These are phyloP conservation scores for Verticillium alfalfae DNA, from an alignment of 2,329 filamentous ascomycete genomes.

Conservation along the genomic window DNA sequence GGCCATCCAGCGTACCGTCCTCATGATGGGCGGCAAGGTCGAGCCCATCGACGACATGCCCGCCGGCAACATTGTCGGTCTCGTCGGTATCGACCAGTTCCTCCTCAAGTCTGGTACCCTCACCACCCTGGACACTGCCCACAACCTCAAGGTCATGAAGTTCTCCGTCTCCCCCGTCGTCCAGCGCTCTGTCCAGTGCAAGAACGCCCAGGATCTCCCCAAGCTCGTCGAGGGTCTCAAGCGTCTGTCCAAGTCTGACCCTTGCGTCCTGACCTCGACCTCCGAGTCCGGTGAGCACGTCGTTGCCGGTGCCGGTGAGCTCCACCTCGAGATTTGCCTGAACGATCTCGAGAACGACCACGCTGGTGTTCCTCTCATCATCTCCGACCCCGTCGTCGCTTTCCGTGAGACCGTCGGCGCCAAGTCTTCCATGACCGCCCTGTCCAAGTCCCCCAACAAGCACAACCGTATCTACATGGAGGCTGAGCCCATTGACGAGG, in stretches of 20 bases:
- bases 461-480: slow-evolving; percentile 99
- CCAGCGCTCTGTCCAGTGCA: slow-evolving; percentile 97
- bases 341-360: slow-evolving; percentile 99
- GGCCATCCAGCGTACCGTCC: slow-evolving; percentile 98
- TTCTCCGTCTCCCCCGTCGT: slow-evolving; percentile 99
- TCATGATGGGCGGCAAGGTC: slow-evolving; percentile 99
- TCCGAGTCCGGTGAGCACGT: slow-evolving; percentile 95
- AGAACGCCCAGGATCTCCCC: slow-evolving; percentile 99
- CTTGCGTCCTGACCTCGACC: slow-evolving; percentile 90
- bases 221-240: slow-evolving; percentile 99
- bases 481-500: slow-evolving; percentile 87
- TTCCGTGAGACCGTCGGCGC: slow-evolving; percentile 93
- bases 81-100: slow-evolving; percentile 99
- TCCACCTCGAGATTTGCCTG: slow-evolving; percentile 99
- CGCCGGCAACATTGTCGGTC: slow-evolving; percentile 98
- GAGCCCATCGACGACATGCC: slow-evolving; percentile 99
- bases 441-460: slow-evolving; percentile 99
- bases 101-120: slow-evolving; percentile 99
- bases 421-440: slow-evolving; percentile 87
- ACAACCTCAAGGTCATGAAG: slow-evolving; percentile 99
- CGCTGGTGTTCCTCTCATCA: slow-evolving; percentile 93
- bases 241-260: slow-evolving; percentile 99
- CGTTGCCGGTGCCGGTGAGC: slow-evolving; percentile 97
- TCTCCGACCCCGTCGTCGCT: slow-evolving; percentile 96
- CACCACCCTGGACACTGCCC: slow-evolving; percentile 91